phyloP scores from a whole-genome alignment of 768 basidiomycete species.

The Leucocoprinus leucothites region DNA sequence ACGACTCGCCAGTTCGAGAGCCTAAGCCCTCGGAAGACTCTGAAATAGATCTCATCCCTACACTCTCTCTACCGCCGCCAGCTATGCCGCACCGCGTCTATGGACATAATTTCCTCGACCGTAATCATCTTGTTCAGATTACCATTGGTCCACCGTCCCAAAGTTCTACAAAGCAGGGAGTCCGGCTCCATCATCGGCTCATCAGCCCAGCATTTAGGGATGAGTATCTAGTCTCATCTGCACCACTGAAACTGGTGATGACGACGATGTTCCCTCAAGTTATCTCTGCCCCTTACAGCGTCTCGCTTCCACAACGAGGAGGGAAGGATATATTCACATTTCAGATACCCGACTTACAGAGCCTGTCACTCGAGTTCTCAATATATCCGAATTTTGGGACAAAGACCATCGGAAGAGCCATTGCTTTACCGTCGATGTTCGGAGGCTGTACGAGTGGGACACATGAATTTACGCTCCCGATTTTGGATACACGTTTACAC shows the following conservation, averaged over 20 bases:
- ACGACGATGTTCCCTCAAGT: constrained; percentile 75
- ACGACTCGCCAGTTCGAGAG: constrained; percentile 40
- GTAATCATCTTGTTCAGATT: constrained; percentile 80
- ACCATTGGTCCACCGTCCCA: constrained; percentile 69
- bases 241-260: constrained; percentile 93
- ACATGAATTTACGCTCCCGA: constrained; percentile 63
- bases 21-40: constrained; percentile 40
- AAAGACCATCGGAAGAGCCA: constrained; percentile 91
- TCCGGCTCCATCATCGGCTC: constrained; percentile 73
- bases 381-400: constrained; percentile 97
- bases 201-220: constrained; percentile 67
- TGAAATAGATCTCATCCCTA: constrained; percentile 91
- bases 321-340: constrained; percentile 76
- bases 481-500: constrained; percentile 90
- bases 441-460: constrained; percentile 45
- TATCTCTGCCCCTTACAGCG: constrained; percentile 84
- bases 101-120: constrained; percentile 93
- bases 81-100: constrained; percentile 98
- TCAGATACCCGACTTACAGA: constrained; percentile 73
- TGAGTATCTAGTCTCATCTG: constrained; percentile 65
- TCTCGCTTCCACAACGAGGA: constrained; percentile 79
- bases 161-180: constrained; percentile 34
- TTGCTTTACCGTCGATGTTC: constrained; percentile 78
- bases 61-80: constrained; percentile 92
- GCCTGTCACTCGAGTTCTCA: constrained; percentile 85